Conservation (phyloP, 129 eudicot genomes). For the Flaveria linearis region DNA sequence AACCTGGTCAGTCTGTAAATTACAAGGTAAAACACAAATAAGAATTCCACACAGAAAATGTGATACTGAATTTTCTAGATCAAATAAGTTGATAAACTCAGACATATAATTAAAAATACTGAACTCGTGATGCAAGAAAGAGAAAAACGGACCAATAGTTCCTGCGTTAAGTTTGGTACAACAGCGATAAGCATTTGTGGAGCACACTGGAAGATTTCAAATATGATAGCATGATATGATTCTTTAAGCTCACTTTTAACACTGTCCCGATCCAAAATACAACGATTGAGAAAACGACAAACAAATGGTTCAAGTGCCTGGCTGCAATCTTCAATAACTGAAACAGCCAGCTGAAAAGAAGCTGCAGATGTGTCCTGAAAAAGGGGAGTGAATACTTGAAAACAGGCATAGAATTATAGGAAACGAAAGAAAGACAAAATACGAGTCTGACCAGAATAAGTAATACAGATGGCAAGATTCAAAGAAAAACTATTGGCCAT, state of each 20-base stretch:
- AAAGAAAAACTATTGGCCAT: background rate
- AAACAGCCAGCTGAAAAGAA: slow-evolving; percentile 65
- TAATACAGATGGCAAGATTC: background rate
- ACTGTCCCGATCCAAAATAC: slow-evolving; percentile 73
- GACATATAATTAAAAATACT: background rate
- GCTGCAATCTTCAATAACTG: slow-evolving; percentile 68
- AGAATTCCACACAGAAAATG: background rate
- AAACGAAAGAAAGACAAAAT: background rate
- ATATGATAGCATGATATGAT: slow-evolving; percentile 72
- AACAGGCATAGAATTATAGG: background rate
- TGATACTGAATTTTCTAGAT: background rate
- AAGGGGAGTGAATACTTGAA: slow-evolving; percentile 13
- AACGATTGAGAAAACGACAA: slow-evolving; percentile 72
- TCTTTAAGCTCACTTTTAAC: slow-evolving; percentile 69
- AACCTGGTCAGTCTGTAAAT: slow-evolving; percentile 87
- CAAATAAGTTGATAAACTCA: slow-evolving; percentile 15
- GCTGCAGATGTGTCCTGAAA: slow-evolving; percentile 66
- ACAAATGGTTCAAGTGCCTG: slow-evolving; percentile 59
- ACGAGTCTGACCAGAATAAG: background rate
- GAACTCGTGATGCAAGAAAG: slow-evolving; percentile 7
- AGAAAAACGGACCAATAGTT: slow-evolving; percentile 61
- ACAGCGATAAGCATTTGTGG: slow-evolving; percentile 78
- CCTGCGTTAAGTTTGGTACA: slow-evolving; percentile 76
- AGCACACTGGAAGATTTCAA: slow-evolving; percentile 61
- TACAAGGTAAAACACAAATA: slow-evolving; percentile 4